These are phyloP conservation scores for Mycena crocata DNA, from an alignment of 768 basidiomycete genomes.

Conservation along the genomic window DNA sequence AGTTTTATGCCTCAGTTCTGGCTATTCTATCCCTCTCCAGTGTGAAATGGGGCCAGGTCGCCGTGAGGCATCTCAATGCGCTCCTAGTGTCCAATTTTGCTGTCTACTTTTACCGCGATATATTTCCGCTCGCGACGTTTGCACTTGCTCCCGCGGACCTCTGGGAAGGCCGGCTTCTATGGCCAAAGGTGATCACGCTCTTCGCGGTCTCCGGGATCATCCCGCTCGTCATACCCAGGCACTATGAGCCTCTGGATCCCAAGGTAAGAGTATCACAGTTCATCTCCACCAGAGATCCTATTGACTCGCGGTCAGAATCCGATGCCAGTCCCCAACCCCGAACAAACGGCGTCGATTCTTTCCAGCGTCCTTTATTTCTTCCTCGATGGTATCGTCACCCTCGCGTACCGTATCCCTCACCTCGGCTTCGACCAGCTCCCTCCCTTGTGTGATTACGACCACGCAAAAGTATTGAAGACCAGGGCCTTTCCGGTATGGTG, in stretches of 20 bases:
- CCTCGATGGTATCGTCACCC: slow-evolving; percentile 62
- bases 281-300: background rate
- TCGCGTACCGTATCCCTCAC: slow-evolving; percentile 57
- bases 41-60: slow-evolving; percentile 12
- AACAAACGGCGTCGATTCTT: slow-evolving; percentile 62
- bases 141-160: slow-evolving; percentile 57
- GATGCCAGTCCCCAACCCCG: slow-evolving; percentile 48
- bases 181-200: slow-evolving; percentile 61
- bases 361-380: slow-evolving; percentile 59
- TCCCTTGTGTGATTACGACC: slow-evolving; percentile 71
- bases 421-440: slow-evolving; percentile 65
- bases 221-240: slow-evolving; percentile 65
- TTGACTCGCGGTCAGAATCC: slow-evolving; percentile 44
- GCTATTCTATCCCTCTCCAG: slow-evolving; percentile 17
- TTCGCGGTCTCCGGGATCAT: slow-evolving; percentile 56
- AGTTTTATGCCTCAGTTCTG: slow-evolving; percentile 31
- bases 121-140: slow-evolving; percentile 70
- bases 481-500: slow-evolving; percentile 45
- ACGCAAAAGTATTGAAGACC: slow-evolving; percentile 36
- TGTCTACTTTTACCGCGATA: slow-evolving; percentile 66
- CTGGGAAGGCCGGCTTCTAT: slow-evolving; percentile 57
- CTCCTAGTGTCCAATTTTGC: slow-evolving; percentile 46
- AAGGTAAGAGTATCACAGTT: slow-evolving; percentile 43
- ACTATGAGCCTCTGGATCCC: slow-evolving; percentile 65
- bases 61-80: slow-evolving; percentile 40